Percentiles rank a stretch among this genome's conserved stretches.
Conservation (phyloP, 371 early-diverging fungal species). For the Rhizopus stolonifer region DNA sequence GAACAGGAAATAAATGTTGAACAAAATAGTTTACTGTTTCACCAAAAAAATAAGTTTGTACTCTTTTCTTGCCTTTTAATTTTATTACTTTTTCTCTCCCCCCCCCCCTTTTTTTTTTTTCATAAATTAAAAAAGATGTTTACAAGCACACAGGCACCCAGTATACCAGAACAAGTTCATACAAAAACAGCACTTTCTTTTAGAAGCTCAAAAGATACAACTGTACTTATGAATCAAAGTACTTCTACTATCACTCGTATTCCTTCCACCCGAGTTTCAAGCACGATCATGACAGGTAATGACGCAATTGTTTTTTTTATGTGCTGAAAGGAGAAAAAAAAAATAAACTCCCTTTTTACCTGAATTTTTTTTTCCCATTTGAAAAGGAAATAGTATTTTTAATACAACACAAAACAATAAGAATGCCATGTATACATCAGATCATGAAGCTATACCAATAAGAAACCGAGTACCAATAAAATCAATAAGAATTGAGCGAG, state of each 20-base stretch:
- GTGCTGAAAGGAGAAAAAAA: background rate
- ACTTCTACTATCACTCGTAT: background rate
- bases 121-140: background rate
- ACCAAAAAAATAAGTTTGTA: background rate
- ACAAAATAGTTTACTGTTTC: background rate
- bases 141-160: background rate
- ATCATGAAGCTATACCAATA: conserved; percentile 18
- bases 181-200: background rate
- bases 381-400: background rate
- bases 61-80: background rate
- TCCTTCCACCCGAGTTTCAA: background rate
- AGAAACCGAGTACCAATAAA: conserved; percentile 19
- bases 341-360: background rate
- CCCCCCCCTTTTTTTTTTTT: background rate
- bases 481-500: conserved; percentile 45
- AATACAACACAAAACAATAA: conserved; percentile 6
- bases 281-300: conserved; percentile 4
- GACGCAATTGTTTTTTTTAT: conserved; percentile 20
- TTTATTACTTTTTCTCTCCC: background rate
- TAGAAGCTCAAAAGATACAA: background rate
- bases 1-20: background rate
- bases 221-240: background rate
- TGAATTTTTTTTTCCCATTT: background rate
- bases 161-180: background rate
- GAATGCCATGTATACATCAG: conserved; percentile 17